phyloP scores from a whole-genome alignment of 1,139 yeast species.

The Blastobotrys persicus region DNA sequence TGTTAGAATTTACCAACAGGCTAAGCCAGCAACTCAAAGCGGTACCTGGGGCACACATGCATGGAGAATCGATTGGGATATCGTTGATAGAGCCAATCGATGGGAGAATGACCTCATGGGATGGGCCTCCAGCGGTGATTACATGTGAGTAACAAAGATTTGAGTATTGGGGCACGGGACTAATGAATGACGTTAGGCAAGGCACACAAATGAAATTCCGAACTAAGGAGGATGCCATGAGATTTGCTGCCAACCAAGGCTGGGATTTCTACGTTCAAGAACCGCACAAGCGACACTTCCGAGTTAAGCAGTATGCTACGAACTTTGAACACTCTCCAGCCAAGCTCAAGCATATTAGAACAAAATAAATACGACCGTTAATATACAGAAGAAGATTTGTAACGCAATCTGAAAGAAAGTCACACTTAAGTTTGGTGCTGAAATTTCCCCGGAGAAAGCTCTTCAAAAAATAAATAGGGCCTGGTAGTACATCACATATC shows the following conservation, averaged over 20 bases:
- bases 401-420: no score
- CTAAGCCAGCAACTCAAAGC: constrained; percentile 82
- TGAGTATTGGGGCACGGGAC: neutral
- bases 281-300: constrained; percentile 71
- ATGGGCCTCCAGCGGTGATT: constrained; percentile 76
- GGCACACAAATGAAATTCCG: constrained; percentile 77
- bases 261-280: constrained; percentile 85
- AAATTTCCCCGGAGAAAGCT: neutral
- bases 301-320: constrained; percentile 69
- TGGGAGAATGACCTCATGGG: constrained; percentile 93
- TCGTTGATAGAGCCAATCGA: constrained; percentile 70
- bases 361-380: constrained; percentile 49
- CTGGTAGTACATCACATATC: no score
- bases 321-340: constrained; percentile 71
- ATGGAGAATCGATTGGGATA: constrained; percentile 88
- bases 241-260: constrained; percentile 78
- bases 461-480: no score
- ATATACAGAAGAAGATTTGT: neutral
- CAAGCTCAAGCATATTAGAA: constrained; percentile 77
- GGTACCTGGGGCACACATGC: constrained; percentile 46
- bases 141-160: constrained; percentile 46
- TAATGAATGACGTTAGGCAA: constrained; percentile 41
- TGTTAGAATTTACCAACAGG: constrained; percentile 73
- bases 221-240: constrained; percentile 71
- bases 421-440: neutral